These are phyloP conservation scores for Fraxinus excelsior DNA, from an alignment of 257 asterid species.

Conservation along the genomic window DNA sequence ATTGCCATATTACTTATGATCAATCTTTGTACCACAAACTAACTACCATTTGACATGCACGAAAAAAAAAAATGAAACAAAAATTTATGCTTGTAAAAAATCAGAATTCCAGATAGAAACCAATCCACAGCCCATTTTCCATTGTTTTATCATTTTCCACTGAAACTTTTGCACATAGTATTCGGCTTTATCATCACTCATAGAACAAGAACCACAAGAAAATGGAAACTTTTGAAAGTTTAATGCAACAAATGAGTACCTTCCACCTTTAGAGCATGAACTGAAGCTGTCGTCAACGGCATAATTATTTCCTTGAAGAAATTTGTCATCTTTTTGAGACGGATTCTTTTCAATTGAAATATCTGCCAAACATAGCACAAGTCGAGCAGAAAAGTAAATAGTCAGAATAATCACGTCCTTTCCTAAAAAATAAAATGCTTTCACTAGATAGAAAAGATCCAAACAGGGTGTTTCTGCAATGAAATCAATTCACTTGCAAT, in stretches of 20 bases:
- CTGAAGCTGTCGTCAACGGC: slow-evolving; percentile 11
- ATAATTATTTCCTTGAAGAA: background rate
- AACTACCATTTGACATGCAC: no score
- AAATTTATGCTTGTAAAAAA: no score
- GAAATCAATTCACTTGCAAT: background rate
- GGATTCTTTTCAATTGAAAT: background rate
- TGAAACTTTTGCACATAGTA: slow-evolving; percentile 8
- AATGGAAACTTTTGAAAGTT: background rate
- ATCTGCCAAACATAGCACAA: background rate
- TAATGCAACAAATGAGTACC: slow-evolving; percentile 26
- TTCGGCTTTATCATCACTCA: slow-evolving; percentile 1
- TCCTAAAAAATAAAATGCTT: background rate
- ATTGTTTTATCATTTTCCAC: background rate
- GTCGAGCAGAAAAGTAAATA: background rate
- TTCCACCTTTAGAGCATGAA: slow-evolving; percentile 20
- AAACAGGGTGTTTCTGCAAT: background rate
- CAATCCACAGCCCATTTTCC: no score
- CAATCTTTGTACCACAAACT: no score
- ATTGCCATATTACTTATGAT: no score
- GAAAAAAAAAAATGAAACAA: no score
- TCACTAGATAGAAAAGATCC: background rate
- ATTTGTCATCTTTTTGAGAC: slow-evolving; percentile 10
- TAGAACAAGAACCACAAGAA: background rate
- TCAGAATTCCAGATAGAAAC: no score
- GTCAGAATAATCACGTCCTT: background rate